Base-by-base conservation (phyloP, 306 rosid species). In the Cyclanthera cordifolia region DNA sequence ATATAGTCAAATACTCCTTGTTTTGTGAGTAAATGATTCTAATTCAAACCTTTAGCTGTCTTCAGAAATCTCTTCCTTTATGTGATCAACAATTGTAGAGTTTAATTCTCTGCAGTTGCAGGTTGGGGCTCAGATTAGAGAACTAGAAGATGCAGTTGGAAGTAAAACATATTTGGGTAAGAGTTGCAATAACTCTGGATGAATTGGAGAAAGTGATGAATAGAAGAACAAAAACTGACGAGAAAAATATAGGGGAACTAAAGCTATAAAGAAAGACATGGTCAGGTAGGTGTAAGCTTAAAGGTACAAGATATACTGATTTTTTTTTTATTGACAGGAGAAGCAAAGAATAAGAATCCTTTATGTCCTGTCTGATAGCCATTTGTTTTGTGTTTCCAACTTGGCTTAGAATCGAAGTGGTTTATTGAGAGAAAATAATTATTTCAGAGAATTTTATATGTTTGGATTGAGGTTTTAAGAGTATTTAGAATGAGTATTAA, bases 61-160 rank as follows among this genome's bases (percentile, higher is more conserved):
- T 58, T 30, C 15, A 7, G 32, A 23, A 47, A 45, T 57, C 6
- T 52, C 72, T 73, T 30, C 12, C 15, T 32, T 28, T 59, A 3
- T n/a, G 8, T 9, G 47, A 59, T 1, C 8, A 59, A 32, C 47
- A 59, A n/a, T 16, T 13, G 14, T 32, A 3, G 67, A 32, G 24
- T 32, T 34, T 8, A n/a, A 3, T 59, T 59, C n/a, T 16, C 47
- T 34, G 15, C 67, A n/a, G 8, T 32, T 59, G 15, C 78, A 90
- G 97, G 87, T 69, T 51, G 75, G 61, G 84, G 89, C 86, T 32
- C 91, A 83, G 76, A 94, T 85, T 48, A 78, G 77, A 70, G 90
- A 85, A 84, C 95, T 93, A 9, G 87, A 84, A 82, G 86, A 78
- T 32, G 83, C 83, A 73, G 89, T 83, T 83, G 63, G 79, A 82